These are phyloP conservation scores for Tuber umbilicatum DNA, from an alignment of 495 filamentous ascomycete genomes.

Conservation along the genomic window DNA sequence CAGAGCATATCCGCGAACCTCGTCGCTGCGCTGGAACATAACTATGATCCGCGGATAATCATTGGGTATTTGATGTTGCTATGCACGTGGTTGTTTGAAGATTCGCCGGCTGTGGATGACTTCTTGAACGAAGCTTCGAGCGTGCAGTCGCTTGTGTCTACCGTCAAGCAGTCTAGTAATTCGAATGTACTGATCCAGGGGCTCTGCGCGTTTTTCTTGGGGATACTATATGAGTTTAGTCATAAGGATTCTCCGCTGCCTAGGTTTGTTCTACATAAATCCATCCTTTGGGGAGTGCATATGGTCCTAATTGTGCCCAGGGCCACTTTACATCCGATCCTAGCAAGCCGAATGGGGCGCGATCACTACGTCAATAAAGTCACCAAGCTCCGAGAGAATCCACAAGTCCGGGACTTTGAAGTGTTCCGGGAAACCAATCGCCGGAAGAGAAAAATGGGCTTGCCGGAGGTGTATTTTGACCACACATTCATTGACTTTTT, in stretches of 20 bases:
- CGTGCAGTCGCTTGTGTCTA: slow-evolving; percentile 68
- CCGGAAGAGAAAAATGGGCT: slow-evolving; percentile 44
- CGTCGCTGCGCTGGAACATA: slow-evolving; percentile 63
- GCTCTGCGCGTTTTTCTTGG: slow-evolving; percentile 73
- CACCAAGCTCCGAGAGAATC: slow-evolving; percentile 66
- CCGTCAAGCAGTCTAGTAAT: slow-evolving; percentile 55
- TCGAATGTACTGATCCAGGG: slow-evolving; percentile 66
- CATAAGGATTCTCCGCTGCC: slow-evolving; percentile 93
- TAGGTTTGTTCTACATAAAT: slow-evolving; percentile 12
- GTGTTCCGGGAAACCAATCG: slow-evolving; percentile 49
- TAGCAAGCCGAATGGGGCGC: slow-evolving; percentile 71
- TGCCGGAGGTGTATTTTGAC: slow-evolving; percentile 83
- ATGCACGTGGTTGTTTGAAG: slow-evolving; percentile 89
- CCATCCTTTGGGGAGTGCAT: background rate
- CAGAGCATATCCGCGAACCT: slow-evolving; percentile 79
- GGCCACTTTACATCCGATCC: slow-evolving; percentile 69
- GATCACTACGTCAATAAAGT: slow-evolving; percentile 86
- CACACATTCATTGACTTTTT: slow-evolving; percentile 84
- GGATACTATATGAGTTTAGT: slow-evolving; percentile 92
- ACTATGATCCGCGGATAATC: slow-evolving; percentile 71
- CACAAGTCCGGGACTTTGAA: slow-evolving; percentile 86
- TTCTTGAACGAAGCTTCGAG: slow-evolving; percentile 92
- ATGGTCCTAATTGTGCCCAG: slow-evolving; percentile 43
- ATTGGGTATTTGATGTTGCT: slow-evolving; percentile 88
- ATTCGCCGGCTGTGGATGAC: slow-evolving; percentile 84